Evolutionary conservation across 345 rosid species (phyloP).

Genomic region (Trapa bicornis): DNA sequence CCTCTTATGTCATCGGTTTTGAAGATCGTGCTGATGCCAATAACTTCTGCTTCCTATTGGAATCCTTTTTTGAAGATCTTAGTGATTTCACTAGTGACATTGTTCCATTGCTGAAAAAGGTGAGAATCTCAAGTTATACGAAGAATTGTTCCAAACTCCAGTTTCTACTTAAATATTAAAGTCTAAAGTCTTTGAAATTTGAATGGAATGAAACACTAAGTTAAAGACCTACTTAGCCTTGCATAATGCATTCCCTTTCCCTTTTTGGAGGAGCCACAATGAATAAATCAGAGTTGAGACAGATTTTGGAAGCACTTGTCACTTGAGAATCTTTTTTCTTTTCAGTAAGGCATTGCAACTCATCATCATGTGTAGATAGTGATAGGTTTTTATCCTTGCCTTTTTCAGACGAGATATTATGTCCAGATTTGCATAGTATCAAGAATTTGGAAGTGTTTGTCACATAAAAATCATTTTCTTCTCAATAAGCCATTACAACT

Average conservation of each 20-base stretch:
- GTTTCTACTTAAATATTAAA: background rate
- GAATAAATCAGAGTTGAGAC: too few relatives aligned
- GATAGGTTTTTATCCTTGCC: background rate
- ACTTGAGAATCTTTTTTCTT: background rate
- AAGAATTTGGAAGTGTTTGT: too few relatives aligned
- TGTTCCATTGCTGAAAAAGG: slow-evolving; percentile 48
- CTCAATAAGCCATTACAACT: too few relatives aligned
- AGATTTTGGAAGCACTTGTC: background rate
- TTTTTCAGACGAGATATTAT: too few relatives aligned
- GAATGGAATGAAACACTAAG: background rate
- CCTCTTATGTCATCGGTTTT: slow-evolving; percentile 45
- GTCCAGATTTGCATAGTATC: too few relatives aligned
- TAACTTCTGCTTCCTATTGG: slow-evolving; percentile 62
- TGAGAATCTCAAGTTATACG: slow-evolving; percentile 14
- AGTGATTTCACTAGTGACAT: slow-evolving; percentile 49
- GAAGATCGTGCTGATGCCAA: slow-evolving; percentile 71
- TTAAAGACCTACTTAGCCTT: background rate
- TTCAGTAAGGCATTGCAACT: background rate
- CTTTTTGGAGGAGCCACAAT: background rate
- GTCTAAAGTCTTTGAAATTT: background rate
- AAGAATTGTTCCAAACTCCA: background rate
- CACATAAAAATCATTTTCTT: too few relatives aligned
- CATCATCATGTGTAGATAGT: background rate
- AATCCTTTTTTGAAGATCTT: slow-evolving; percentile 55
- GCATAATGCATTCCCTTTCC: background rate